Conservation (phyloP, 768 basidiomycete genomes). For the Lentinula sp. region DNA sequence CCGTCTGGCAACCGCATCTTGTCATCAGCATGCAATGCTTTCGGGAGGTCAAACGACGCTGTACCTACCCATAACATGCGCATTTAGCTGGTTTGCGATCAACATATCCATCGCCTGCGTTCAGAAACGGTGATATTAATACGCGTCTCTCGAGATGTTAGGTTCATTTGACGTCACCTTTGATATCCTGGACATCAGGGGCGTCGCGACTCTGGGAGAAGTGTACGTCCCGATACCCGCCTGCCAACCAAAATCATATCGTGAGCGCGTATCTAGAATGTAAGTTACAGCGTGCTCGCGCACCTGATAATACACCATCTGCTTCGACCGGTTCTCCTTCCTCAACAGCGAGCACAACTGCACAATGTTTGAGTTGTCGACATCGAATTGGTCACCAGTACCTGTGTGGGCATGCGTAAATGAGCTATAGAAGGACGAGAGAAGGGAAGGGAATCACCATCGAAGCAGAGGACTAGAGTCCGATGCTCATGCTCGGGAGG, state of each 20-base stretch:
- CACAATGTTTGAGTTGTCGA: slow-evolving; percentile 52
- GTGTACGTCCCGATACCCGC: slow-evolving; percentile 50
- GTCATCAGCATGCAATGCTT: background rate
- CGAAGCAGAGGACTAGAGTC: slow-evolving; percentile 50
- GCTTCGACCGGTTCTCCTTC: slow-evolving; percentile 45
- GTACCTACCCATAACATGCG: slow-evolving; percentile 42
- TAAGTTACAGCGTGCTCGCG: background rate
- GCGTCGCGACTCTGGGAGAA: slow-evolving; percentile 28
- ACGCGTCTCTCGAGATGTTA: background rate
- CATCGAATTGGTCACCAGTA: slow-evolving; percentile 46
- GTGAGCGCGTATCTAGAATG: background rate
- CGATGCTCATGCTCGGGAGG: slow-evolving; percentile 16
- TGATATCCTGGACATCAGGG: slow-evolving; percentile 27
- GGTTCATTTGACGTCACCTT: slow-evolving; percentile 22
- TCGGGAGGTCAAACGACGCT: background rate
- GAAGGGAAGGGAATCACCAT: slow-evolving; percentile 19
- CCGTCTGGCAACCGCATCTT: slow-evolving; percentile 27
- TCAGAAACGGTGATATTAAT: background rate
- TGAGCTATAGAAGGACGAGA: background rate
- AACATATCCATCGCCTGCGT: slow-evolving; percentile 39
- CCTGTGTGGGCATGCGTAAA: slow-evolving; percentile 12
- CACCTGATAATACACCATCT: slow-evolving; percentile 57
- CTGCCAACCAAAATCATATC: slow-evolving; percentile 19
- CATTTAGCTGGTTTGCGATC: slow-evolving; percentile 42
- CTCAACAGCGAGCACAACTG: slow-evolving; percentile 43